phyloP scores from a whole-genome alignment of 768 basidiomycete species.

The Kwoniella dejecticola region DNA sequence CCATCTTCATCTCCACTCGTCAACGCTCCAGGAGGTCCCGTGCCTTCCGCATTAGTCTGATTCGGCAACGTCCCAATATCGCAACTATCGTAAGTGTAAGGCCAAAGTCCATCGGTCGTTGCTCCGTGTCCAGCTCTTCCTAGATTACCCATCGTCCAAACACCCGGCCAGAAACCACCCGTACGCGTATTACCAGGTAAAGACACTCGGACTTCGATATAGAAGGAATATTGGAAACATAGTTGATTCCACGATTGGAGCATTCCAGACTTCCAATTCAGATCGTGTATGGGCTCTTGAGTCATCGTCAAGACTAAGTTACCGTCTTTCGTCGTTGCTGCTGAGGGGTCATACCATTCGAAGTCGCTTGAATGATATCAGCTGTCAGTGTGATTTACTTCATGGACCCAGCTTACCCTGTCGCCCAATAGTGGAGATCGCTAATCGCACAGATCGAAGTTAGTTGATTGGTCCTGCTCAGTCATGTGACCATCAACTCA shows the following conservation, averaged over 20 bases:
- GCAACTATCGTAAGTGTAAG: conserved; percentile 80
- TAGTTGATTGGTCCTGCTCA: background rate
- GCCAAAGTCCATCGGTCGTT: conserved; percentile 82
- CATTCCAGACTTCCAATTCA: conserved; percentile 69
- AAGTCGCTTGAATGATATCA: conserved; percentile 58
- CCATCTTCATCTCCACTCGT: conserved; percentile 35
- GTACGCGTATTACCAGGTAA: conserved; percentile 50
- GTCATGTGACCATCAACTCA: conserved; percentile 10
- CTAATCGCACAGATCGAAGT: background rate
- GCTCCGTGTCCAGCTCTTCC: conserved; percentile 86
- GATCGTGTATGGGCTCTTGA: conserved; percentile 69
- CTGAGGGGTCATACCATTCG: conserved; percentile 67
- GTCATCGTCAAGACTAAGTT: conserved; percentile 78
- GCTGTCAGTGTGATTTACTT: background rate
- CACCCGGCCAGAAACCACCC: conserved; percentile 72
- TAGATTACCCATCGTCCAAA: conserved; percentile 84
- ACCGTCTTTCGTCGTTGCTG: conserved; percentile 69
- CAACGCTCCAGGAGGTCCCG: conserved; percentile 37
- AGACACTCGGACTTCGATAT: conserved; percentile 65
- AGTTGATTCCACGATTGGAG: conserved; percentile 89
- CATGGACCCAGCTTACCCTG: conserved; percentile 44
- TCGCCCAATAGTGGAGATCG: conserved; percentile 77
- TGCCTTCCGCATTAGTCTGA: conserved; percentile 38
- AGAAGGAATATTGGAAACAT: conserved; percentile 84
- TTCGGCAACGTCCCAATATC: conserved; percentile 75